A percentile compares a stretch with the other conserved stretches of the same genome.
Evolutionary conservation across 176 grass and related monocot species (phyloP).

Genomic region (Zizania latifolia): DNA sequence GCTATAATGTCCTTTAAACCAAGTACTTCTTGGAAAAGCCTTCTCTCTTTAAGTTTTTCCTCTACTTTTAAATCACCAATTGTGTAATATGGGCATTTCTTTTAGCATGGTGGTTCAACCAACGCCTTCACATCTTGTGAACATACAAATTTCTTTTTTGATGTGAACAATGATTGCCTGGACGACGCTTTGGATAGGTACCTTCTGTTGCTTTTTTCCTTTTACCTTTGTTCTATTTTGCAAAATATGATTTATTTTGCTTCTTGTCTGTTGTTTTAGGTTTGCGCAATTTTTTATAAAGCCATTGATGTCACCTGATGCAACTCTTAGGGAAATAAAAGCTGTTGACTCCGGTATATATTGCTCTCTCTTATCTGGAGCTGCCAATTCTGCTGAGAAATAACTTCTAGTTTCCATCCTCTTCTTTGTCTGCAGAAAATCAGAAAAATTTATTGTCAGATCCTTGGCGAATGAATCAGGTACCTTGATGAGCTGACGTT

Average conservation of each 20-base stretch:
- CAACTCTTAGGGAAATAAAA: conserved; percentile 93
- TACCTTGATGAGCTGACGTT: conserved; percentile 27
- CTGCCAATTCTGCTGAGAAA: not conserved
- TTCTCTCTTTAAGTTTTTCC: conserved; percentile 14
- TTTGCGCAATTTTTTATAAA: conserved; percentile 98
- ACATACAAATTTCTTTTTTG: conserved; percentile 85
- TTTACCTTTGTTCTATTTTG: conserved; percentile 16
- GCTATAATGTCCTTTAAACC: not conserved
- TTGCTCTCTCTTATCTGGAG: conserved; percentile 19
- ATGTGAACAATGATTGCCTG: conserved; percentile 78
- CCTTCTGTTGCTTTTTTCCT: not conserved
- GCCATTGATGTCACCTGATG: conserved; percentile 91
- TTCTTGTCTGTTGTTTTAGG: conserved; percentile 38
- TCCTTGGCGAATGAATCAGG: conserved; percentile 79
- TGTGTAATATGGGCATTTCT: conserved; percentile 29
- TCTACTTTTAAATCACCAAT: conserved; percentile 14
- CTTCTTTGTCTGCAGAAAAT: conserved; percentile 49
- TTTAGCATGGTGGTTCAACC: conserved; percentile 89
- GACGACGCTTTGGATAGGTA: conserved; percentile 94
- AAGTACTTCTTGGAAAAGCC: conserved; percentile 11
- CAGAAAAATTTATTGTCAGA: conserved; percentile 94
- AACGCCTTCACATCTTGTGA: conserved; percentile 85
- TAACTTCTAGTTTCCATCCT: not conserved
- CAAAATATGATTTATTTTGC: conserved; percentile 17
- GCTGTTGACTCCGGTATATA: conserved; percentile 88